These are phyloP conservation scores for Oidium heveae DNA, from an alignment of 2,329 filamentous ascomycete species.

Conservation along the genomic window DNA sequence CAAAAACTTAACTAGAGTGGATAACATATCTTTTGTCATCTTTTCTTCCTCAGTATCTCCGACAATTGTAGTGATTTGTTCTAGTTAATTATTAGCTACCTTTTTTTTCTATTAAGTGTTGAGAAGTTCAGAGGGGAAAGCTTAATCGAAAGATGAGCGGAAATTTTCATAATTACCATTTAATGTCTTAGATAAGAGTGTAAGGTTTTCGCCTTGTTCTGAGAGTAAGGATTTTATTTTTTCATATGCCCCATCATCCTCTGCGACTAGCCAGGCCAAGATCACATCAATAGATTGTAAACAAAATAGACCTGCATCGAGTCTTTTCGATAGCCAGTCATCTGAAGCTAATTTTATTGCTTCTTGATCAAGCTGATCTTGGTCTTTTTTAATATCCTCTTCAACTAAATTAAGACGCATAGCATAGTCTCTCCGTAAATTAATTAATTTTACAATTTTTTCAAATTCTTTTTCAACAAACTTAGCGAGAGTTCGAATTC, in stretches of 20 bases:
- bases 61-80: constrained; percentile 34
- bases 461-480: constrained; percentile 89
- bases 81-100: constrained; percentile 14
- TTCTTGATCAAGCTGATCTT: constrained; percentile 25
- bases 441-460: constrained; percentile 50
- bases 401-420: constrained; percentile 36
- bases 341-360: constrained; percentile 35
- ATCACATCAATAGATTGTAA: constrained; percentile 66
- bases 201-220: constrained; percentile 40
- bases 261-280: constrained; percentile 73
- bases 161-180: constrained; percentile 21
- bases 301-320: constrained; percentile 67
- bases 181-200: constrained; percentile 38
- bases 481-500: constrained; percentile 73
- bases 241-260: constrained; percentile 50
- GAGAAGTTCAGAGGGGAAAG: too few relatives aligned
- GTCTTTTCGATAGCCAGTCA: constrained; percentile 47
- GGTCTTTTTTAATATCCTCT: constrained; percentile 31
- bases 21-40: constrained; percentile 36
- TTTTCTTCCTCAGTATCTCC: constrained; percentile 26
- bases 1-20: constrained; percentile 27
- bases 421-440: constrained; percentile 45
- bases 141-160: not conserved
- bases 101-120: too few relatives aligned
- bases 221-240: constrained; percentile 38